Percentiles rank a stretch among this genome's conserved stretches.
Conservation (phyloP, 2,329 filamentous ascomycete genomes). For the Diaporthe sp. region DNA sequence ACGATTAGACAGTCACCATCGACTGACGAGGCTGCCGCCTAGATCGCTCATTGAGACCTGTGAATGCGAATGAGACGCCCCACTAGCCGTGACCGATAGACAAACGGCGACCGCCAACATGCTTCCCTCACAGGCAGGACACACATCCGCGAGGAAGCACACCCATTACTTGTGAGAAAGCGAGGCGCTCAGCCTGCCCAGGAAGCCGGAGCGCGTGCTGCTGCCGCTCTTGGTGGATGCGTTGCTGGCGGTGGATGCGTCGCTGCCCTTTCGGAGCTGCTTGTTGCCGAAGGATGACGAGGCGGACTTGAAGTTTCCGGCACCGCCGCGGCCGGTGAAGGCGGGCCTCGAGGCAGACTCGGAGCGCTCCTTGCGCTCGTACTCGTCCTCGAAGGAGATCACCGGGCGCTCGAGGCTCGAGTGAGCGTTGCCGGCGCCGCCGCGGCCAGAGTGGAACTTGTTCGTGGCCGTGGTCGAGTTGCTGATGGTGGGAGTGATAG, state of each 20-base stretch:
- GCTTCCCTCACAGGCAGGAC: not conserved
- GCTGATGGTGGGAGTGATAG: constrained; percentile 54
- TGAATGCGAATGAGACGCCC: not conserved
- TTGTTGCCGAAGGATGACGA: not conserved
- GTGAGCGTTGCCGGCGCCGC: constrained; percentile 74
- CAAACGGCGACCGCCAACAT: no score
- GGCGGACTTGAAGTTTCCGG: constrained; percentile 61
- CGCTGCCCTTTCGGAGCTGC: constrained; percentile 42
- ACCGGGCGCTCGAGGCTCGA: constrained; percentile 62
- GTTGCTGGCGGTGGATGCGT: constrained; percentile 44
- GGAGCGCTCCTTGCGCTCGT: constrained; percentile 62
- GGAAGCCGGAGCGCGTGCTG: constrained; percentile 44
- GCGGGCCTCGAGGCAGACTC: constrained; percentile 56
- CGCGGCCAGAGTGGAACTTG: constrained; percentile 62
- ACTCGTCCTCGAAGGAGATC: constrained; percentile 76
- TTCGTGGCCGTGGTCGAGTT: constrained; percentile 55
- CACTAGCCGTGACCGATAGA: not conserved
- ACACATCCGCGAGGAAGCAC: no score
- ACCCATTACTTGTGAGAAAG: constrained; percentile 6
- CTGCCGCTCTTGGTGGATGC: constrained; percentile 41
- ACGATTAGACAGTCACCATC: not conserved
- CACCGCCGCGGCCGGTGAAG: constrained; percentile 72
- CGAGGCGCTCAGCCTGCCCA: constrained; percentile 50
- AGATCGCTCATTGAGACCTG: not conserved
- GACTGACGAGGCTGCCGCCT: not conserved